phyloP scores from a whole-genome alignment of 108 stramenopile genomes.

The Cylindrotheca closterium region DNA sequence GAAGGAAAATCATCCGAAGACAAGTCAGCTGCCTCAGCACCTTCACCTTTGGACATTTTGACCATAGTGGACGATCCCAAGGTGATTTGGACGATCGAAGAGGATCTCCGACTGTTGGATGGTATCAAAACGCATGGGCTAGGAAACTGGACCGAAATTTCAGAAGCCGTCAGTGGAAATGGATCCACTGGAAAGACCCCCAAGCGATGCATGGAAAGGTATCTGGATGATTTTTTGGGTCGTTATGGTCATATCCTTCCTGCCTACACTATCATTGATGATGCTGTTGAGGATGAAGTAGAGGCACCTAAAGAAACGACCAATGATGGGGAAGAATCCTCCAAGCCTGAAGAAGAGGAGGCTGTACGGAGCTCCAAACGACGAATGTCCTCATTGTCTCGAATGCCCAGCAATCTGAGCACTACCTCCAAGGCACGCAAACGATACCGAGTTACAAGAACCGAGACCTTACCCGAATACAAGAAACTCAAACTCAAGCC shows the following conservation, averaged over 20 bases:
- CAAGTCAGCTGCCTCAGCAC: slow-evolving; percentile 3
- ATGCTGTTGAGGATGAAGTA: slow-evolving; percentile 20
- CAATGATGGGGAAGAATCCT: neutral
- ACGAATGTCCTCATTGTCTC: slow-evolving; percentile 11
- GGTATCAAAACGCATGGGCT: slow-evolving; percentile 77
- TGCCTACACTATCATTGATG: slow-evolving; percentile 68
- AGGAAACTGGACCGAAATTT: slow-evolving; percentile 88
- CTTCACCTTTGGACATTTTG: neutral
- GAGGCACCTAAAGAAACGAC: slow-evolving; percentile 9
- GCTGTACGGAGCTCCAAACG: slow-evolving; percentile 45
- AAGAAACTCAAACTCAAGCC: slow-evolving; percentile 64
- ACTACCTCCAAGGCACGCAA: slow-evolving; percentile 19
- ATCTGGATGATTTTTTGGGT: slow-evolving; percentile 86
- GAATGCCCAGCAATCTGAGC: slow-evolving; percentile 2
- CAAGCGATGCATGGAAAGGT: slow-evolving; percentile 90
- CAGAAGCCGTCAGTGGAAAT: slow-evolving; percentile 75
- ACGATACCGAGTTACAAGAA: slow-evolving; percentile 64
- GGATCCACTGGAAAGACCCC: slow-evolving; percentile 68
- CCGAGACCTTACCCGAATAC: slow-evolving; percentile 58
- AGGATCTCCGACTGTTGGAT: slow-evolving; percentile 85
- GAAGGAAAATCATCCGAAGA: neutral
- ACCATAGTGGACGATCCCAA: slow-evolving; percentile 48
- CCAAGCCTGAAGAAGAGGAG: slow-evolving; percentile 40
- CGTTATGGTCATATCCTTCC: slow-evolving; percentile 88
- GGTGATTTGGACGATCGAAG: slow-evolving; percentile 80